Evolutionary conservation across 192 early-diverging fungal genomes (phyloP), one percentile per base, ranked within the genome.

Genomic region (Backusella sp.): DNA sequence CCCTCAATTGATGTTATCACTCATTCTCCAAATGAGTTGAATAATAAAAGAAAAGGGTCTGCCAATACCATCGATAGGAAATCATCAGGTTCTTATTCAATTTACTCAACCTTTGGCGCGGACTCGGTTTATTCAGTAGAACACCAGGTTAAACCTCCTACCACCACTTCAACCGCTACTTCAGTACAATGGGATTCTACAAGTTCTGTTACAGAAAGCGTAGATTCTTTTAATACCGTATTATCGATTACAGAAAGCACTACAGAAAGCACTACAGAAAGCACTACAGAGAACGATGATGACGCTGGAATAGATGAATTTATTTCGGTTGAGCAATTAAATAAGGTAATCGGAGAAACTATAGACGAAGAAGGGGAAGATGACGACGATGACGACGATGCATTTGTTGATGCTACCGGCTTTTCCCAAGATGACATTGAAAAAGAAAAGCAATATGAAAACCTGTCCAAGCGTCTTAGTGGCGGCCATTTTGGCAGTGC

Each of bases 401-500:
- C 41, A 8, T 79, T 80, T 73, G 76, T 82, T n/a, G 76, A 78
- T 68, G 78, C 78, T 7, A 30, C 53, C 4, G 44, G 52, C 1
- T 72, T 42, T 12, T 71, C 76, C 4, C 74, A 76, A 30, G 79
- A 80, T 30, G 79, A 80, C 12, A 73, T 76, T 11, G 75, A 80
- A 35, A 19, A 35, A 17, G 74, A 76, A 19, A 77, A 77, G 7
- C 66, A 36, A 35, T 35, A 62, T 62, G 72, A 73, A 39, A 75
- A 68, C 5, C 30, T 83, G 7, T 66, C 78, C 12, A 77, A 83
- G 14, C 72, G 82, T 19, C 37, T 83, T 7, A 80, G 78, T 41
- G 78, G 78, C 1, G 78, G 79, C 8, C 69, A 78, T 35, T 83
- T 72, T 66, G 76, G 79, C 30, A 80, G 78, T 66, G 82, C 82